Conservation (phyloP, 1,139 yeast species). For the Citeromyces hawaiiensis region DNA sequence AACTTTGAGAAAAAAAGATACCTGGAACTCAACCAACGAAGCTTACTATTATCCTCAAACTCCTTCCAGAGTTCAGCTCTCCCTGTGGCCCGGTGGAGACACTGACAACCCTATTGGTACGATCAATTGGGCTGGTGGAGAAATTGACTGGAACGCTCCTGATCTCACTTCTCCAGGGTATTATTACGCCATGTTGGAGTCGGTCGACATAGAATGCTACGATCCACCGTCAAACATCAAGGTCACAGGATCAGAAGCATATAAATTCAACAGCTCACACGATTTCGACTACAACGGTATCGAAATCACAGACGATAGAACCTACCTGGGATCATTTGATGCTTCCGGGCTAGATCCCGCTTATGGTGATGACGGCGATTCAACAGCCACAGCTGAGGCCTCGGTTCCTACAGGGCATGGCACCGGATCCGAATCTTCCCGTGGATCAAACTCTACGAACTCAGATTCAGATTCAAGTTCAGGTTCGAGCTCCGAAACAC, state of each 20-base stretch:
- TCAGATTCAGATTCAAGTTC: not conserved
- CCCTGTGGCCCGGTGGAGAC: conserved; percentile 90
- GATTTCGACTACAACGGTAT: conserved; percentile 32
- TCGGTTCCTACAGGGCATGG: conserved; percentile 6
- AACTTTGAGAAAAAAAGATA: conserved; percentile 48
- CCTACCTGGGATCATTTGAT: conserved; percentile 43
- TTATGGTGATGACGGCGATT: conserved; percentile 11
- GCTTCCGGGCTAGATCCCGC: conserved; percentile 58
- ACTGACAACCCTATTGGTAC: conserved; percentile 59
- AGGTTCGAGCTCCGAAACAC: not conserved
- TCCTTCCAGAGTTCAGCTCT: conserved; percentile 74
- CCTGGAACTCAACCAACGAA: conserved; percentile 52
- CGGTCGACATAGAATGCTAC: conserved; percentile 51
- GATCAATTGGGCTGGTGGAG: conserved; percentile 90
- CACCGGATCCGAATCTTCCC: conserved; percentile 7
- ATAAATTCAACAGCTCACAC: conserved; percentile 34
- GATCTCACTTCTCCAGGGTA: conserved; percentile 70
- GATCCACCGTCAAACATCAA: conserved; percentile 45
- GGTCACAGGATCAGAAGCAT: conserved; percentile 38
- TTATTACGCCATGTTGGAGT: conserved; percentile 52
- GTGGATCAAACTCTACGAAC: not conserved
- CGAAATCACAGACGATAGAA: conserved; percentile 43
- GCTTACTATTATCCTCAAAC: conserved; percentile 74
- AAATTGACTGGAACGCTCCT: conserved; percentile 61
- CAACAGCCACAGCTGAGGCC: conserved; percentile 11